Base-by-base conservation (phyloP, 371 early-diverging fungal species). In the Mucor lusitanicus region DNA sequence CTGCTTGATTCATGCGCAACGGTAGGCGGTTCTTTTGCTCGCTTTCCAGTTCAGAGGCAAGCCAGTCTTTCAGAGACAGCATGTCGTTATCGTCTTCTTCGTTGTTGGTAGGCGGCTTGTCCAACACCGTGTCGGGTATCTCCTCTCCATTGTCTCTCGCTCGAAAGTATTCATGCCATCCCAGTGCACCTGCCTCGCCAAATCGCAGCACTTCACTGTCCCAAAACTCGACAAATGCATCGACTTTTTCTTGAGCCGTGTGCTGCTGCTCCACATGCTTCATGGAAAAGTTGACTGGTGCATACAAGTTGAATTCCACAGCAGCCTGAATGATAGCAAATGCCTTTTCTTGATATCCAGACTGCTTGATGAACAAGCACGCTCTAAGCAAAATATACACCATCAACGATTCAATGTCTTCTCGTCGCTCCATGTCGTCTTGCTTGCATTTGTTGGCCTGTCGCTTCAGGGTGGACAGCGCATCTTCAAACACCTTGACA, bases 301-400 rank as follows among this genome's bases (percentile, higher is more conserved):
- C 80, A 67, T 86, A 92, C 64, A 91, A 81, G 15, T 81, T 76
- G 50, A 93, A 85, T 72, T 95, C 95, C 6, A 92, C 81, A 35
- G 89, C 65, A 0, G 91, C 94, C 68, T 95, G 95, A 28, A 87
- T 73, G 7, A 78, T 70, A 0, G 85, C 87, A 59, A 90, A 83
- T 0, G 93, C 90, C 17, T 87, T 80, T 72, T 95, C 95, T 15
- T 80, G 78, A 63, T 90, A 93, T 0, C 92, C 92, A 63, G 90
- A 73, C 69, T 92, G 87, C 48, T 80, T 79, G 69, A 94, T 71
- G 70, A 92, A 82, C 11, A 82, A 68, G 71, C 91, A 91, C 0
- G 84, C 80, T 32, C 93, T 80, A 2, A 84, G 68, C 35, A 92
- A 78, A 3, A 91, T 73, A 67, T 92, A 88, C 0, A 91, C 77